A percentile compares a stretch with the other conserved stretches of the same genome.
Conservation (phyloP, 371 early-diverging fungal genomes). For the Basidiobolus meristosporus region DNA sequence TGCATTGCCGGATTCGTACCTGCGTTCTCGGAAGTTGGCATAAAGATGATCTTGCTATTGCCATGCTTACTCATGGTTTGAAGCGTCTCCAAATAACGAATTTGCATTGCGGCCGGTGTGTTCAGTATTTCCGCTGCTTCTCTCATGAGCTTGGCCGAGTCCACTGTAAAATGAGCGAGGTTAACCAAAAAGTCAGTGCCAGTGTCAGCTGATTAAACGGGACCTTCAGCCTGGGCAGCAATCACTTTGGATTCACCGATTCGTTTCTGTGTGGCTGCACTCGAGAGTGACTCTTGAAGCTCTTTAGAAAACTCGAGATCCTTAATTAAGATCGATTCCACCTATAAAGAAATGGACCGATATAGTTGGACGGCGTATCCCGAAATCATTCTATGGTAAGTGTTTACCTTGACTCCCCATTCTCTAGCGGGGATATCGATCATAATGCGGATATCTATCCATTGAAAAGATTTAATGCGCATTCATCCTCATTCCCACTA, state of each 20-base stretch:
- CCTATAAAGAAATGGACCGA: conserved; percentile 12
- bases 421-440: conserved; percentile 39
- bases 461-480: no score
- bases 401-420: conserved; percentile 54
- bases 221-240: conserved; percentile 60
- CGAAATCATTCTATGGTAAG: not conserved
- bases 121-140: conserved; percentile 53
- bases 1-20: no score
- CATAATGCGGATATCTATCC: conserved; percentile 18
- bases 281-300: conserved; percentile 61
- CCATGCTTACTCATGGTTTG: conserved; percentile 35
- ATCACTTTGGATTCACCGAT: conserved; percentile 82
- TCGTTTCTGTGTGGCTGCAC: conserved; percentile 81
- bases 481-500: conserved; percentile 16
- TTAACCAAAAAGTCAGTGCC: not conserved
- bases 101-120: conserved; percentile 34
- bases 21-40: conserved; percentile 23
- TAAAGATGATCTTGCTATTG: conserved; percentile 46
- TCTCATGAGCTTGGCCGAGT: conserved; percentile 81
- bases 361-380: no score
- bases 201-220: not conserved
- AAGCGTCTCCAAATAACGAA: conserved; percentile 79
- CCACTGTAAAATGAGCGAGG: conserved; percentile 20
- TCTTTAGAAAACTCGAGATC: conserved; percentile 60
- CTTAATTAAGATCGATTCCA: conserved; percentile 71